These are phyloP conservation scores for Colletotrichum godetiae DNA, from an alignment of 2,329 filamentous ascomycete genomes.

Conservation along the genomic window DNA sequence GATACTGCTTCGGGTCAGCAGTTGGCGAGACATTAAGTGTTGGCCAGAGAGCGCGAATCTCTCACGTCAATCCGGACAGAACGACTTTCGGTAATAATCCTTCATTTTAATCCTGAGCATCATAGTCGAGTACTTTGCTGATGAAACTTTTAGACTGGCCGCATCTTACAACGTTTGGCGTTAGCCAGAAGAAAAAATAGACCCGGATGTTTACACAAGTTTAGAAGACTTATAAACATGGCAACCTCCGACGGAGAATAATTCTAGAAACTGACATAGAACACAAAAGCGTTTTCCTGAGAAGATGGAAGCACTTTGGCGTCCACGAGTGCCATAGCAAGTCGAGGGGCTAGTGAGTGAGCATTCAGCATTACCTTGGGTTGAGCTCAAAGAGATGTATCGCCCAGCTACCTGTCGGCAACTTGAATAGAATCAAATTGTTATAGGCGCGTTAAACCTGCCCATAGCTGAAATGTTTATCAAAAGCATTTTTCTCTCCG, in stretches of 20 bases:
- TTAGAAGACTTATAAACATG: neutral
- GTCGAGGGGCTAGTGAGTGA: no score
- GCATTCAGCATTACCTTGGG: no score
- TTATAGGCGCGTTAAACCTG: neutral
- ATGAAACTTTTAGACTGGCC: conserved; percentile 1
- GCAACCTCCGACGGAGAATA: neutral
- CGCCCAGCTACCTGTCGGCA: no score
- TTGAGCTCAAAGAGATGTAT: no score
- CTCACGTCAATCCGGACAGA: neutral
- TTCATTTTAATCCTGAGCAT: neutral
- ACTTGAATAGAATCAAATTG: neutral
- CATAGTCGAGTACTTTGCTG: neutral
- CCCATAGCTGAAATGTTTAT: neutral
- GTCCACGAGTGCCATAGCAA: no score
- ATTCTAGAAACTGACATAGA: neutral
- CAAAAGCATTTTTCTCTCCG: neutral
- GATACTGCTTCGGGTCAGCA: conserved; percentile 4
- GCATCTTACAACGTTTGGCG: neutral
- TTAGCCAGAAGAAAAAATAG: neutral
- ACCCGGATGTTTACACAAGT: neutral
- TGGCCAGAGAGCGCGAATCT: neutral
- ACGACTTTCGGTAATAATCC: conserved; percentile 1
- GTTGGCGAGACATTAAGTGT: neutral
- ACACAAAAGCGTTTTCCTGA: no score
- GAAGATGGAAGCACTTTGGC: no score